Conservation (phyloP, 495 filamentous ascomycete genomes). For the Chaetomium cochliodes region DNA sequence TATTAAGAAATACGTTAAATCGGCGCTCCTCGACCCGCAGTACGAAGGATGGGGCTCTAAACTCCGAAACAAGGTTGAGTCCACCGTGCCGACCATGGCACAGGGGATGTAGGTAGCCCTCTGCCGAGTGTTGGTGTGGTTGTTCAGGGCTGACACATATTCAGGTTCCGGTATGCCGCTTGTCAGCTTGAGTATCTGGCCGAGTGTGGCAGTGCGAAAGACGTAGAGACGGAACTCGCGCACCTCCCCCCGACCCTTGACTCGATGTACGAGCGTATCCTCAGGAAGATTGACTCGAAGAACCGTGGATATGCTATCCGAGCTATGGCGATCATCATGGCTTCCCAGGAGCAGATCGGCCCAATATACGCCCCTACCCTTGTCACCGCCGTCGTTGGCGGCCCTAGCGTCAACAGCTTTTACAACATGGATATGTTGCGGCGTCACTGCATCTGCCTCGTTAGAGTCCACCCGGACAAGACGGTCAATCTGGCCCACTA, state of each 20-base stretch:
- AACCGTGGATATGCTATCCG: conserved; percentile 28
- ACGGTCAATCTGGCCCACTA: conserved; percentile 21
- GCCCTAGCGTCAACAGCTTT: background rate
- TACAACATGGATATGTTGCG: conserved; percentile 4
- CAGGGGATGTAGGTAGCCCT: conserved; percentile 38
- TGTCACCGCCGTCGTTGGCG: background rate
- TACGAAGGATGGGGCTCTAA: conserved; percentile 28
- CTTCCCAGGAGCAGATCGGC: background rate
- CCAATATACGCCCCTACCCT: background rate
- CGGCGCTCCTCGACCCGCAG: conserved; percentile 18
- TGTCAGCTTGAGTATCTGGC: conserved; percentile 46
- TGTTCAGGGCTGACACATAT: background rate
- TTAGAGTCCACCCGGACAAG: background rate
- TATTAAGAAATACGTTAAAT: conserved; percentile 36
- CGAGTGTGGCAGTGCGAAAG: conserved; percentile 18
- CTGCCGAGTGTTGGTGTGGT: too few relatives aligned
- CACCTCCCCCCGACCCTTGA: conserved; percentile 42
- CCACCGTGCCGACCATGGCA: conserved; percentile 29
- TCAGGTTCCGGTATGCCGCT: conserved; percentile 42
- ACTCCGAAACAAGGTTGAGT: conserved; percentile 32
- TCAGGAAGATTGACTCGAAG: conserved; percentile 30
- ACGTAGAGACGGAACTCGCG: conserved; percentile 32
- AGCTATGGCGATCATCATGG: conserved; percentile 12
- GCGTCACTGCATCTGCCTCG: conserved; percentile 14
- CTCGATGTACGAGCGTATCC: conserved; percentile 43